Evolutionary conservation across 164 flowering plant genomes (phyloP).

Genomic region (Magnolia changhungtana): DNA sequence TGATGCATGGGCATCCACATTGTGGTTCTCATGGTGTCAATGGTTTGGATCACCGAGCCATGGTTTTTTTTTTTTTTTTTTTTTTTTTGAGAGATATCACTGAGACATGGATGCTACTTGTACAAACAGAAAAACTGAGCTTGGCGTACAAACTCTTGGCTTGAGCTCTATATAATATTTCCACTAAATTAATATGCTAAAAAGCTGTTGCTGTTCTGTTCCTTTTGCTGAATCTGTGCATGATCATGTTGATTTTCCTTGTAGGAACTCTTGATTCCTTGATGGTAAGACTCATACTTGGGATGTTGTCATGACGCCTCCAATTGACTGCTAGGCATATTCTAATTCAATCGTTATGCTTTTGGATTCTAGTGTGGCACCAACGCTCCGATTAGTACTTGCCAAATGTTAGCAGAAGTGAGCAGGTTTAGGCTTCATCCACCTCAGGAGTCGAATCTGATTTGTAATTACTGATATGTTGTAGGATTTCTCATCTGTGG

Average conservation of each 20-base stretch:
- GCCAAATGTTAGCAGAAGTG: conserved; percentile 93
- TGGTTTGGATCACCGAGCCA: no score
- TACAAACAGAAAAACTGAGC: not conserved
- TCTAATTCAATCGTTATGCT: conserved; percentile 20
- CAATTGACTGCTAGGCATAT: conserved; percentile 11
- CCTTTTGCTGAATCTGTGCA: conserved; percentile 16
- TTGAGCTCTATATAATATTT: not conserved
- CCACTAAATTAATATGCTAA: conserved; percentile 6
- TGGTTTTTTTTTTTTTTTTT: no score
- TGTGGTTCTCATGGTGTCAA: no score
- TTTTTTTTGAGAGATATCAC: not conserved
- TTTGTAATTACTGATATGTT: conserved; percentile 20
- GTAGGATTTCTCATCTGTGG: conserved; percentile 6
- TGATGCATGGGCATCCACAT: no score
- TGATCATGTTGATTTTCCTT: conserved; percentile 15
- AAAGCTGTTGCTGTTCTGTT: conserved; percentile 22
- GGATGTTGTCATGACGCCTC: conserved; percentile 14
- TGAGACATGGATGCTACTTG: not conserved
- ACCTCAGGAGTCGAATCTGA: conserved; percentile 20
- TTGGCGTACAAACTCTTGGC: not conserved
- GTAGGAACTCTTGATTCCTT: conserved; percentile 96
- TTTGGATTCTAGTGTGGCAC: conserved; percentile 66
- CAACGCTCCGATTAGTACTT: conserved; percentile 72
- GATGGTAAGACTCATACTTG: conserved; percentile 58
- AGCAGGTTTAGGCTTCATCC: conserved; percentile 69